A percentile compares a stretch with the other conserved stretches of the same genome.
phyloP scores from a whole-genome alignment of 805 yeast genomes.

The Starmerella floris region DNA sequence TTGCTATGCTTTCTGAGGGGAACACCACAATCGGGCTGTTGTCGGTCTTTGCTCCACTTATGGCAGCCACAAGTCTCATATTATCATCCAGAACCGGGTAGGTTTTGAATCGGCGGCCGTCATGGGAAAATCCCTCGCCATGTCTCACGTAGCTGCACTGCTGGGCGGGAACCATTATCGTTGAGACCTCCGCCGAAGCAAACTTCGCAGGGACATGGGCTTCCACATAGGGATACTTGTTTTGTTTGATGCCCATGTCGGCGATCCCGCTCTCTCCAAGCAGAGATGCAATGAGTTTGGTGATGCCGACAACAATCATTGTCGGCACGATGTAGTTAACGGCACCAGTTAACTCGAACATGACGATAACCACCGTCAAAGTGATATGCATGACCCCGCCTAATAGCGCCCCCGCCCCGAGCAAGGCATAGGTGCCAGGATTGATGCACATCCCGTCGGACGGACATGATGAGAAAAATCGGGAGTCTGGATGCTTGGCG shows the following conservation, averaged over 20 bases:
- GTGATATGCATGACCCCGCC: constrained; percentile 91
- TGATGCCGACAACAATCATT: constrained; percentile 86
- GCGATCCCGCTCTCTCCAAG: constrained; percentile 86
- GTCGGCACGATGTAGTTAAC: constrained; percentile 81
- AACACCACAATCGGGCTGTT: constrained; percentile 49
- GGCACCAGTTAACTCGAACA: constrained; percentile 96
- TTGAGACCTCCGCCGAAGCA: constrained; percentile 28
- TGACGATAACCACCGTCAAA: constrained; percentile 82
- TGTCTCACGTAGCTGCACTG: constrained; percentile 18
- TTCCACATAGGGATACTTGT: constrained; percentile 74
- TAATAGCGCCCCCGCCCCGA: constrained; percentile 92
- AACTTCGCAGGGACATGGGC: constrained; percentile 47
- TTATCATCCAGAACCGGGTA: constrained; percentile 30
- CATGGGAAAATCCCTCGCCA: background rate
- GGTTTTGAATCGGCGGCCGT: constrained; percentile 9
- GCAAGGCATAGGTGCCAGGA: constrained; percentile 88
- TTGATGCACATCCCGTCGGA: constrained; percentile 42
- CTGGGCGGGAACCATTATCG: constrained; percentile 46
- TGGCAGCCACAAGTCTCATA: constrained; percentile 25
- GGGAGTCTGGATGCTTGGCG: constrained; percentile 30
- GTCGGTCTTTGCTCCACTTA: constrained; percentile 16
- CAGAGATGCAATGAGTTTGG: constrained; percentile 62
- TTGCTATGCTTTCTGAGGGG: constrained; percentile 42
- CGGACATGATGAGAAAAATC: constrained; percentile 24
- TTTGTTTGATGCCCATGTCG: constrained; percentile 80